Conservation (phyloP, 441 rosid genomes). For the Bocquillonia castaneifolia region DNA sequence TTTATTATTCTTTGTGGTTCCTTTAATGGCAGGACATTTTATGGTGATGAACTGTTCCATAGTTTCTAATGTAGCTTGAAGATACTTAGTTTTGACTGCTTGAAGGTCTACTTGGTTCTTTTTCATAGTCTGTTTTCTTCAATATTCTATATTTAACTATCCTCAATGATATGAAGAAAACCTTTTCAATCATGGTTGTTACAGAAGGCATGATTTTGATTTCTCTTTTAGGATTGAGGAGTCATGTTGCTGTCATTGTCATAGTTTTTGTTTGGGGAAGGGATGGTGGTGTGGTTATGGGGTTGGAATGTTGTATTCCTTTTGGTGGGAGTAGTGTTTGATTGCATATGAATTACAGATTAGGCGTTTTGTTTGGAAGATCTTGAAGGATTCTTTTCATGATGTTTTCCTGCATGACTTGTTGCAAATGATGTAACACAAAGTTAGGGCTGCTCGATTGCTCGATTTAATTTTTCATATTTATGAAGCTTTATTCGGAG, state of each 20-base stretch:
- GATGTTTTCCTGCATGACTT: background rate
- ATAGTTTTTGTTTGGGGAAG: background rate
- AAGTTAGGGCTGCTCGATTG: background rate
- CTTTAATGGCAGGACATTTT: background rate
- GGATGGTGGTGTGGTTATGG: background rate
- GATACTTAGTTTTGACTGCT: background rate
- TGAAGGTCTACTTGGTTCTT: background rate
- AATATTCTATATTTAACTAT: background rate
- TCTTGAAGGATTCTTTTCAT: background rate
- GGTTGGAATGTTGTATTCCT: background rate
- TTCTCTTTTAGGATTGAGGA: background rate
- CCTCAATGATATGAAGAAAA: background rate
- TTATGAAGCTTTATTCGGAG: background rate
- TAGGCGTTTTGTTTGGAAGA: background rate
- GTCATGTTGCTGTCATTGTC: background rate
- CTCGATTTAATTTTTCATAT: background rate
- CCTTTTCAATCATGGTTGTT: background rate
- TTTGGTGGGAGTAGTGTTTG: background rate
- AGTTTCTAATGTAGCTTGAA: background rate
- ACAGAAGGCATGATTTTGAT: background rate
- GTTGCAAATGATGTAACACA: background rate
- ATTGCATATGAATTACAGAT: background rate
- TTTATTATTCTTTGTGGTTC: background rate
- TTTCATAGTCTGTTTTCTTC: too few relatives aligned
- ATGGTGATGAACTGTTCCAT: background rate